Evolutionary conservation across 2,329 filamentous ascomycete species (phyloP), one percentile per base, ranked within the genome.

Genomic region (Botryotinia globosa): DNA sequence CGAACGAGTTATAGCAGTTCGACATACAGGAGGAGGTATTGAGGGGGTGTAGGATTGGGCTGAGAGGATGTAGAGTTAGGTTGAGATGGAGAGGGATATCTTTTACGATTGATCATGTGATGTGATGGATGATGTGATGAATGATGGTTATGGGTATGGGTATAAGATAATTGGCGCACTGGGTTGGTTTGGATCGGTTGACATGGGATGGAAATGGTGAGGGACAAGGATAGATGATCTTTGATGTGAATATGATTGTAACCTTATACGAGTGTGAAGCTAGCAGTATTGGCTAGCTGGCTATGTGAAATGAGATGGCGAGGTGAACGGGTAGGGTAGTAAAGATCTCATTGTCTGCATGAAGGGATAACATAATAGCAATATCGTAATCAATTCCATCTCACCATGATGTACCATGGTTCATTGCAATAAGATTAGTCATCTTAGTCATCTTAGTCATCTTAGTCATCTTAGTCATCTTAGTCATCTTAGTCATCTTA

Each of bases 1-100:
- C 65, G 54, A 32, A 67, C 65, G 4, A 67, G 65, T 25, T 67
- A 67, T 44, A 51, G 34, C 20, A 67, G 34, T 9, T 56, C 65
- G 9, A 67, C 65, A 18, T 4, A 42, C 42, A 56, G 65, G 16
- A 48, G 54, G 9, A 39, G 64, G 51, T 34, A 54, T 66, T 56
- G 51, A 56, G 51, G 25, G 48, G 25, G 2, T 6, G n/a, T n/a
- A n/a, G n/a, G n/a, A n/a, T n/a, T n/a, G n/a, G n/a, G n/a, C n/a
- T n/a, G n/a, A n/a, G n/a, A n/a, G n/a, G n/a, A n/a, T n/a, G 25
- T 4, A 25, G 64, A 34, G 16, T 34, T 29, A 29, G 20, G n/a
- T 1, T 51, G 45, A 22, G 34, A 29, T 54, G 63, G 64, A 6
- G 3, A 22, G 44, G 9, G 25, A 48, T 48, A 3, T 48, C 45